A percentile compares a stretch with the other conserved stretches of the same genome.
Evolutionary conservation across 1,284 basidiomycete species (phyloP).

Genomic region (Amylostereum chailletii): DNA sequence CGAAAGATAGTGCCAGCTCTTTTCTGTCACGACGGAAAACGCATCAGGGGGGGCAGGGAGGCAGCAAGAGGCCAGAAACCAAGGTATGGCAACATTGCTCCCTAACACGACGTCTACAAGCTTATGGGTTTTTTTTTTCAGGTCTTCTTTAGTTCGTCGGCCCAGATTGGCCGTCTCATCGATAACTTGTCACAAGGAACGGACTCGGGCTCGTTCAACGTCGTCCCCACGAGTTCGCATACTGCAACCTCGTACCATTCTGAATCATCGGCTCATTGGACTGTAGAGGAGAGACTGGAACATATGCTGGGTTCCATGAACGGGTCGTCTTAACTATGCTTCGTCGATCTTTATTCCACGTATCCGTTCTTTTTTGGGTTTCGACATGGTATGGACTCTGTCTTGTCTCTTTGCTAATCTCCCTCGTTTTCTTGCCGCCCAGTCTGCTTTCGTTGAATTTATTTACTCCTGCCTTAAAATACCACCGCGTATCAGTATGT

Average conservation of each 20-base stretch:
- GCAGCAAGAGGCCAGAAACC: constrained; percentile 59
- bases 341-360: too few relatives aligned
- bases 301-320: constrained; percentile 60
- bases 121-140: constrained; percentile 20
- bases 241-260: constrained; percentile 50
- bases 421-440: neutral
- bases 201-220: constrained; percentile 76
- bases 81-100: constrained; percentile 42
- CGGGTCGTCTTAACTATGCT: constrained; percentile 8
- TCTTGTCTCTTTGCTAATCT: too few relatives aligned
- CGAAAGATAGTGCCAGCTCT: constrained; percentile 57
- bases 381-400: neutral
- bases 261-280: constrained; percentile 54
- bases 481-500: too few relatives aligned
- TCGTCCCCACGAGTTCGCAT: constrained; percentile 29
- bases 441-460: neutral
- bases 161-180: constrained; percentile 72
- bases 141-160: constrained; percentile 73
- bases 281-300: constrained; percentile 67
- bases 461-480: neutral
- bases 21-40: constrained; percentile 52
- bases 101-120: constrained; percentile 4
- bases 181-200: constrained; percentile 69
- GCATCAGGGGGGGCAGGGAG: constrained; percentile 26
- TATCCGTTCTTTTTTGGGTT: neutral